These are phyloP conservation scores for Astrocystis sublimbata DNA, from an alignment of 495 filamentous ascomycete species.

Conservation along the genomic window DNA sequence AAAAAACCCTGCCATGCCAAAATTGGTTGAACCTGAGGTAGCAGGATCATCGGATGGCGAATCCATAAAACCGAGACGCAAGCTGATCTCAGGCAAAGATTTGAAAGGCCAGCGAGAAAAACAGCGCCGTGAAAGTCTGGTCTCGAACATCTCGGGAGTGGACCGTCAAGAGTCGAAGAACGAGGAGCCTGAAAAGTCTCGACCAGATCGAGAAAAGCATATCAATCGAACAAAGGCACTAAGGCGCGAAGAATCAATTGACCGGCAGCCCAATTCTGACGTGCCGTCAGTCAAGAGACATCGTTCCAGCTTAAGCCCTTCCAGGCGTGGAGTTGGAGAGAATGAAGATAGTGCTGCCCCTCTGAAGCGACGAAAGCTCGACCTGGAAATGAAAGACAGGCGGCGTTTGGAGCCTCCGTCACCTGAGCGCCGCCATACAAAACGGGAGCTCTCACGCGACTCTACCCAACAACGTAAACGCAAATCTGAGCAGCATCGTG, in stretches of 20 bases:
- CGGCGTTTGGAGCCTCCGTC: conserved; percentile 40
- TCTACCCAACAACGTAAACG: conserved; percentile 24
- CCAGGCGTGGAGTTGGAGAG: conserved; percentile 56
- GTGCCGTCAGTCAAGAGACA: conserved; percentile 62
- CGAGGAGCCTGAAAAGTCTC: conserved; percentile 41
- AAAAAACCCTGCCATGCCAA: conserved; percentile 44
- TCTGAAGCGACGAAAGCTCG: conserved; percentile 51
- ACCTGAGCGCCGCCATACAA: conserved; percentile 43
- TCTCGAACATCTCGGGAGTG: conserved; percentile 49
- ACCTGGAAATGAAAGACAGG: conserved; percentile 46
- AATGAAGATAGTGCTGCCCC: conserved; percentile 56
- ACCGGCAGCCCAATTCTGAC: conserved; percentile 52
- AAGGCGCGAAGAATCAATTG: conserved; percentile 58
- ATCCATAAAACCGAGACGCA: conserved; percentile 56
- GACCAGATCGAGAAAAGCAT: conserved; percentile 44
- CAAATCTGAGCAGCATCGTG: conserved; percentile 36
- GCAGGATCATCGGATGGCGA: conserved; percentile 54
- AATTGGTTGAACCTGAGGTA: conserved; percentile 51
- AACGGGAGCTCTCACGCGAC: conserved; percentile 40
- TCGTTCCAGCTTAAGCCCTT: conserved; percentile 67
- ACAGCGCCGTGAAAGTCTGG: conserved; percentile 49
- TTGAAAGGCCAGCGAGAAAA: conserved; percentile 58
- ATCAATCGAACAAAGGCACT: conserved; percentile 52
- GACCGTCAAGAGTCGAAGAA: conserved; percentile 42
- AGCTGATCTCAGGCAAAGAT: conserved; percentile 61